phyloP scores from a whole-genome alignment of 345 rosid genomes.

The Ricinus communis region DNA sequence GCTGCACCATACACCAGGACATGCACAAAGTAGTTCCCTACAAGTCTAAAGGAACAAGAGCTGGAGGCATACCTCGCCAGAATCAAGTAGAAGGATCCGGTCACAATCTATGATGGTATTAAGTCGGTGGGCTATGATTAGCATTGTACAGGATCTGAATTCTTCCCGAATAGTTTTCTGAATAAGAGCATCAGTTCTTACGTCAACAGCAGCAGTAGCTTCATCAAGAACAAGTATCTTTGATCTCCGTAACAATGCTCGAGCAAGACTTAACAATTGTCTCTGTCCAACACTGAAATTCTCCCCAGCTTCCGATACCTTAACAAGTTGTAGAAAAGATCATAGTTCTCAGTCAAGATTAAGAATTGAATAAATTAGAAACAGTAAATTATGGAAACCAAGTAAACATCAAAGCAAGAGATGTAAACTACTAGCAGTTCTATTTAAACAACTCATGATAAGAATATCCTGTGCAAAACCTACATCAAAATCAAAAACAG shows the following conservation, averaged over 20 bases:
- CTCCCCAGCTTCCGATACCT: conserved; percentile 97
- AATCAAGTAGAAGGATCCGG: conserved; percentile 80
- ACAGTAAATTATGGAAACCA: neutral
- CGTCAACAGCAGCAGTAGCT: conserved; percentile 99
- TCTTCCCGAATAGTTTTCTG: conserved; percentile 99
- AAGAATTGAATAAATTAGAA: neutral
- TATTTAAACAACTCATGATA: neutral
- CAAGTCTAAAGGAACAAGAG: neutral
- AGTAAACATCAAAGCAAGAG: neutral
- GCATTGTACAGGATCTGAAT: conserved; percentile 93
- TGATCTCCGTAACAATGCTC: conserved; percentile 89
- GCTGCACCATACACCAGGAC: neutral
- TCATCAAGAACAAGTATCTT: conserved; percentile 98
- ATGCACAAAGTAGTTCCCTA: neutral
- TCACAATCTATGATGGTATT: conserved; percentile 97
- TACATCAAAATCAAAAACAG: neutral
- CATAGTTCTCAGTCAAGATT: neutral
- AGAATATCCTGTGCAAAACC: neutral
- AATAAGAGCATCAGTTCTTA: conserved; percentile 95
- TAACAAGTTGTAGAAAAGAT: conserved; percentile 18
- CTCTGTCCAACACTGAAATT: conserved; percentile 99
- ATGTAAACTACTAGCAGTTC: neutral
- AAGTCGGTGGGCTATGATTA: conserved; percentile 94
- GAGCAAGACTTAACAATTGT: conserved; percentile 94
- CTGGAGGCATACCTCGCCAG: conserved; percentile 65